A percentile compares a stretch with the other conserved stretches of the same genome.
Conservation (phyloP, 139 green algal species). For the Chlorella sp. region DNA sequence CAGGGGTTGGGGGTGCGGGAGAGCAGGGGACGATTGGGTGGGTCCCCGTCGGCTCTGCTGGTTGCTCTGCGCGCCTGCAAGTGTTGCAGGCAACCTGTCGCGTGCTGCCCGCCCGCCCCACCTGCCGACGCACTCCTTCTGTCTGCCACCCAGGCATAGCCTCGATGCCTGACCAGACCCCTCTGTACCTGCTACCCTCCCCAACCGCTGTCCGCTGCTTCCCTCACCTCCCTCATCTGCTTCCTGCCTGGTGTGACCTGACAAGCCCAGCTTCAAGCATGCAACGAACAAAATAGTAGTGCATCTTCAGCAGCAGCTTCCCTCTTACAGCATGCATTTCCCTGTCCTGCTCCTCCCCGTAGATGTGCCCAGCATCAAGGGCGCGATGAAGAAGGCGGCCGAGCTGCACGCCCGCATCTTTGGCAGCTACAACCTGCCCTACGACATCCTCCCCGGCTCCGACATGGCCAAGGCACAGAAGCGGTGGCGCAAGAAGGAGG, state of each 20-base stretch:
- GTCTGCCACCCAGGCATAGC: too few species aligned
- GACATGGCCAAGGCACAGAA: slow-evolving; percentile 69
- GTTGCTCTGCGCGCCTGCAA: too few species aligned
- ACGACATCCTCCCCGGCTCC: slow-evolving; percentile 68
- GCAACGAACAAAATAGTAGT: too few species aligned
- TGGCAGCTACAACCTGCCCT: slow-evolving; percentile 83
- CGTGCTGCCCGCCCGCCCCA: too few species aligned
- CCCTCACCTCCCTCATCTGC: background rate
- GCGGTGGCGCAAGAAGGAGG: slow-evolving; percentile 60
- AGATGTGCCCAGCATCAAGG: slow-evolving; percentile 70
- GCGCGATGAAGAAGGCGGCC: slow-evolving; percentile 65
- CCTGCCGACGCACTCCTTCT: too few species aligned
- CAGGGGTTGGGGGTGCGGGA: background rate
- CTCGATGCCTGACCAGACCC: background rate
- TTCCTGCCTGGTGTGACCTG: background rate
- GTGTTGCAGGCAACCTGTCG: too few species aligned
- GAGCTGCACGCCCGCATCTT: slow-evolving; percentile 57
- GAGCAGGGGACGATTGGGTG: background rate
- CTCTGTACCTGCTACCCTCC: too few species aligned
- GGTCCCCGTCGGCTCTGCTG: background rate
- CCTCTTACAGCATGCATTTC: background rate
- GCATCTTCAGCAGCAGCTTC: background rate
- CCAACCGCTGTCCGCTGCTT: background rate
- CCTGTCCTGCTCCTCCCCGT: background rate
- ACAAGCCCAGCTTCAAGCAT: too few species aligned